Percentiles rank a stretch among this genome's conserved stretches.
Evolutionary conservation across 768 basidiomycete genomes (phyloP).

Genomic region (Lyophyllum atratum): DNA sequence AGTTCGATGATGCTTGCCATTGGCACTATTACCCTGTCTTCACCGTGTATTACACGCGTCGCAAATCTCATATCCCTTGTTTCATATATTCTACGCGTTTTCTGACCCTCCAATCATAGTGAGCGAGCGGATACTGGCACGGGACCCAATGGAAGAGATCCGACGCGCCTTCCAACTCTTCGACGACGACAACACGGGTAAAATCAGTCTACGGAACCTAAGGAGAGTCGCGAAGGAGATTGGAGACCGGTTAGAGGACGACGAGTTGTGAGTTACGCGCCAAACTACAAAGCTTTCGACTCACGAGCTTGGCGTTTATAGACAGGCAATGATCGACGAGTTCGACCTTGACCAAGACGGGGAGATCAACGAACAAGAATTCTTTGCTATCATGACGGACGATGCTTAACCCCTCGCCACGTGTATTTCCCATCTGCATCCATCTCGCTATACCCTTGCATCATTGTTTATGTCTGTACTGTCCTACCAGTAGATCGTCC

Average conservation of each 20-base stretch:
- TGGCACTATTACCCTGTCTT: not conserved
- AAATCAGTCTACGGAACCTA: constrained; percentile 89
- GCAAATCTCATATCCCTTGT: not conserved
- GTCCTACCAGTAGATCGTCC: constrained; percentile 8
- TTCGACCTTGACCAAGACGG: constrained; percentile 99
- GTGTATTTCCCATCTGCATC: constrained; percentile 2
- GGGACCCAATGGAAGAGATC: constrained; percentile 97
- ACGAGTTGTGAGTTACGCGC: constrained; percentile 79
- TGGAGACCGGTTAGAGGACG: constrained; percentile 92
- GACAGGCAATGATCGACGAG: constrained; percentile 99
- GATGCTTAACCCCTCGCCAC: constrained; percentile 52
- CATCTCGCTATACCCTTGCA: not conserved
- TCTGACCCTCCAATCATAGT: constrained; percentile 49
- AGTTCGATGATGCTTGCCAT: not conserved
- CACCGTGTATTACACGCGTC: not conserved
- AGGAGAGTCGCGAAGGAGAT: constrained; percentile 95
- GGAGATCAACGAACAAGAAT: constrained; percentile 96
- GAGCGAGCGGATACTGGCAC: constrained; percentile 89
- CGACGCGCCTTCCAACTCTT: constrained; percentile 95
- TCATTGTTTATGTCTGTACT: not conserved
- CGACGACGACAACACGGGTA: constrained; percentile 94
- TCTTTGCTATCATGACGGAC: constrained; percentile 96
- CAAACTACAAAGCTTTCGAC: not conserved
- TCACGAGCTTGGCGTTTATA: constrained; percentile 28
- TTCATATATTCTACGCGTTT: constrained; percentile 8